Percentiles rank a stretch among this genome's conserved stretches.
Conservation (phyloP, 257 asterid species). For the Rubia yunnanensis region DNA sequence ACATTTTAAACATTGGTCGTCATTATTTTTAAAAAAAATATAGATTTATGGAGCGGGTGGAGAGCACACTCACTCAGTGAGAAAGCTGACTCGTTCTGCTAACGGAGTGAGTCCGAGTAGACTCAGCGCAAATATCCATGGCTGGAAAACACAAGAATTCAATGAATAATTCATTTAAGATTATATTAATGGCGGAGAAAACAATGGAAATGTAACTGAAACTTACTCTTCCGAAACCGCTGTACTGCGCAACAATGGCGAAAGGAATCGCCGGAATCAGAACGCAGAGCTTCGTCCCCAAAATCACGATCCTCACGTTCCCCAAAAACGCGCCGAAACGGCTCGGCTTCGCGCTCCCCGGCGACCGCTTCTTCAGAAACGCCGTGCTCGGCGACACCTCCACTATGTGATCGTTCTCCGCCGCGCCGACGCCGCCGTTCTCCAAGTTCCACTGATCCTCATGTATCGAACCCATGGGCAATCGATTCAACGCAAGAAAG, state of each 20-base stretch:
- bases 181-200: background rate
- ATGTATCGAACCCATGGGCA: background rate
- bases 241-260: slow-evolving; percentile 26
- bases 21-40: background rate
- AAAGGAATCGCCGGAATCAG: slow-evolving; percentile 36
- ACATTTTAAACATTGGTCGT: too few species aligned
- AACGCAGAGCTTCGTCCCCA: slow-evolving; percentile 37
- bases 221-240: slow-evolving; percentile 26
- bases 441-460: slow-evolving; percentile 21
- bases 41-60: background rate
- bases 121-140: slow-evolving; percentile 37
- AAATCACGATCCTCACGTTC: slow-evolving; percentile 24
- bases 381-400: slow-evolving; percentile 16
- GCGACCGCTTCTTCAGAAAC: slow-evolving; percentile 14
- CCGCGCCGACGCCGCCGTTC: slow-evolving; percentile 13
- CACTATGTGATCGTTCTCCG: slow-evolving; percentile 1
- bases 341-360: slow-evolving; percentile 13
- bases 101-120: slow-evolving; percentile 37
- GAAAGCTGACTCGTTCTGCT: slow-evolving; percentile 41
- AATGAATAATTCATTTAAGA: background rate
- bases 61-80: slow-evolving; percentile 32
- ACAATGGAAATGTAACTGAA: slow-evolving; percentile 9
- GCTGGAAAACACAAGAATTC: slow-evolving; percentile 14
- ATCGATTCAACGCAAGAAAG: too few species aligned
- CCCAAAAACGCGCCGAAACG: slow-evolving; percentile 15